Evolutionary conservation across 169 alveolate species (phyloP).

Genomic region (Plasmodium reichenowi): DNA sequence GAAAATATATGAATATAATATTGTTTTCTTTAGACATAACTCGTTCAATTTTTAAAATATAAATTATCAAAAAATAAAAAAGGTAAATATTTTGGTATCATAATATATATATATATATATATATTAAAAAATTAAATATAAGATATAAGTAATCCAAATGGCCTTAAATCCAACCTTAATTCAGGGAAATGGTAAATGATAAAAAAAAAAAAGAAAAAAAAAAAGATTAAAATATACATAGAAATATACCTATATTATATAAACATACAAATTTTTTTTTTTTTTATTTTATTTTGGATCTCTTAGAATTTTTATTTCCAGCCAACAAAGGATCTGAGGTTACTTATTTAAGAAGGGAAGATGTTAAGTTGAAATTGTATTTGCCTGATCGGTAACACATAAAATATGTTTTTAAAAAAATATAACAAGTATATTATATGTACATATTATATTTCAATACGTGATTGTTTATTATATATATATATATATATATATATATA

Average conservation of each 20-base stretch:
- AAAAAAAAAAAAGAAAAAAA: not conserved
- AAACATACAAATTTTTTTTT: not conserved
- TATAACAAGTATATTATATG: too few species aligned
- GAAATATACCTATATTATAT: too few species aligned
- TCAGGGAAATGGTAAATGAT: constrained; percentile 54
- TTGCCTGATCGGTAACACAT: constrained; percentile 58
- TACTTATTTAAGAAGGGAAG: constrained; percentile 61
- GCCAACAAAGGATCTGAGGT: constrained; percentile 69
- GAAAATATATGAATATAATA: not conserved
- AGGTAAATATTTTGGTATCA: too few species aligned
- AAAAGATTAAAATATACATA: not conserved
- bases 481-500: not conserved
- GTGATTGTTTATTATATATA: not conserved
- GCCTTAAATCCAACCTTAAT: constrained; percentile 66
- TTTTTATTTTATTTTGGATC: constrained; percentile 10
- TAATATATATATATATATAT: too few species aligned
- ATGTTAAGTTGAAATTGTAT: constrained; percentile 67
- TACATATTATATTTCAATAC: not conserved
- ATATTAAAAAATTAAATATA: constrained; percentile 3
- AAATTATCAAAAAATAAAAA: not conserved
- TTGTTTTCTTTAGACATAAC: not conserved
- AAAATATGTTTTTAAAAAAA: too few species aligned
- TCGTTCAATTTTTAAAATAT: not conserved
- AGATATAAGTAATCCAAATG: constrained; percentile 7
- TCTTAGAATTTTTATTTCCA: constrained; percentile 43